A percentile compares a stretch with the other conserved stretches of the same genome.
Conservation (phyloP, 441 rosid genomes). For the Macaranga tanarius region DNA sequence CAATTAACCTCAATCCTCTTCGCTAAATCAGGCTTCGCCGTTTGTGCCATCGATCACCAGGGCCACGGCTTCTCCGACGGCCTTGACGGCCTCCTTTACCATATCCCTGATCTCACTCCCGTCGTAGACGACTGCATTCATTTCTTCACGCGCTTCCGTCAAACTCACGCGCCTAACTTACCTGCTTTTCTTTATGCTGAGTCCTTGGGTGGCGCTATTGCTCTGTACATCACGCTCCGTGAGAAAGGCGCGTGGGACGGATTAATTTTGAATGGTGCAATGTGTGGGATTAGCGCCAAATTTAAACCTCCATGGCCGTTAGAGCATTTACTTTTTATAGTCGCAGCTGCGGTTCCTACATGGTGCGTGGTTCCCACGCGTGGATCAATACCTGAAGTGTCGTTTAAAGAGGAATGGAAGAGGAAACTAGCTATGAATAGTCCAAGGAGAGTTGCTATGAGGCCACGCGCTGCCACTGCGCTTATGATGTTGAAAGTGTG, state of each 20-base stretch:
- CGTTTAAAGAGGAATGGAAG: constrained; percentile 84
- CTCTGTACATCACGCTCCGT: constrained; percentile 64
- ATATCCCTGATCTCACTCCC: constrained; percentile 71
- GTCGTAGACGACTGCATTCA: constrained; percentile 75
- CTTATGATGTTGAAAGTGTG: constrained; percentile 68
- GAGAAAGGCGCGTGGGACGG: constrained; percentile 76
- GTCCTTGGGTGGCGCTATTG: constrained; percentile 84
- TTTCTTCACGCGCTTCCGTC: constrained; percentile 62
- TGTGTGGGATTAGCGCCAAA: constrained; percentile 92
- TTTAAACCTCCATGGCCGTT: constrained; percentile 96
- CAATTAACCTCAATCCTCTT: constrained; percentile 68
- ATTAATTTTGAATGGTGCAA: constrained; percentile 76
- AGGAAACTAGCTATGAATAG: constrained; percentile 64
- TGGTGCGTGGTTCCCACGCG: constrained; percentile 91
- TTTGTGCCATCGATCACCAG: constrained; percentile 85
- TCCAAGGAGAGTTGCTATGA: constrained; percentile 54
- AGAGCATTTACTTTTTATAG: constrained; percentile 66
- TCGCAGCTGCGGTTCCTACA: constrained; percentile 67
- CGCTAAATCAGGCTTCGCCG: constrained; percentile 66
- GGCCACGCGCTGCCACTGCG: constrained; percentile 91
- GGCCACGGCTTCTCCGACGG: constrained; percentile 94
- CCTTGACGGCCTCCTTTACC: constrained; percentile 60
- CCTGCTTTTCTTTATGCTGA: constrained; percentile 81
- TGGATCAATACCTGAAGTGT: constrained; percentile 58
- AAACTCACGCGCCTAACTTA: constrained; percentile 39